Base-by-base conservation (phyloP, 2,329 filamentous ascomycete species). In the Ceratocystis diversiconidia region DNA sequence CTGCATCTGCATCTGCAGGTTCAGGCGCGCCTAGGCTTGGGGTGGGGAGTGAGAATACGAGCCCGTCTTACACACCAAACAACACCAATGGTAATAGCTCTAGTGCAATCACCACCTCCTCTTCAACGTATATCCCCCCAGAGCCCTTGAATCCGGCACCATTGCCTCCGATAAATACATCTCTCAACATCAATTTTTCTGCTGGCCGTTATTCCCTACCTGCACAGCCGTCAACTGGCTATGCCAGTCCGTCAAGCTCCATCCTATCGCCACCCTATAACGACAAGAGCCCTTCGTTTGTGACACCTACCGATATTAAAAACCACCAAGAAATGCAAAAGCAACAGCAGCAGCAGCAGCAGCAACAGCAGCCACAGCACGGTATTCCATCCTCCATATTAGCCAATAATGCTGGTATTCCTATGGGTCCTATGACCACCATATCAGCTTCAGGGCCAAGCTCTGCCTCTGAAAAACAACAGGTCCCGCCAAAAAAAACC, bases 261-360 rank as follows among this genome's bases (percentile, higher is more conserved):
- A 43, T 55, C 1, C 10, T 66, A 12, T 36, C 64, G 19, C 50
- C 67, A 28, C 28, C 55, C 30, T 59, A 59, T 43, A 50, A 5
- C 6, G 78, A 74, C 65, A 68, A 73, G 8, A 69, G 71, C 4
- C 72, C 76, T 15, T 79, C 78, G 12, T 83, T 83, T 68, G 74
- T 78, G 59, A 76, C 79, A 7, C 79, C 80, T 0, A 80, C 77
- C 10, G 79, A 82, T 65, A 71, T 79, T n/a, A 76, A 80, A 22
- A 74, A 73, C 19, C 55, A 61, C 17, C 65, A 62, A 69, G 69
- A 15, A 68, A 69, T 65, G 72, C 71, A 17, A 61, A 70, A 60
- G 64, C 69, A 15, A 2, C 32, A 10, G 41, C 44, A 10, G 72
- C 71, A 17, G 60, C 70, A 60, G 41, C 44, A 10, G 72, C 71